phyloP scores from a whole-genome alignment of 139 green algal species.

The Chlamydomonas incerta region DNA sequence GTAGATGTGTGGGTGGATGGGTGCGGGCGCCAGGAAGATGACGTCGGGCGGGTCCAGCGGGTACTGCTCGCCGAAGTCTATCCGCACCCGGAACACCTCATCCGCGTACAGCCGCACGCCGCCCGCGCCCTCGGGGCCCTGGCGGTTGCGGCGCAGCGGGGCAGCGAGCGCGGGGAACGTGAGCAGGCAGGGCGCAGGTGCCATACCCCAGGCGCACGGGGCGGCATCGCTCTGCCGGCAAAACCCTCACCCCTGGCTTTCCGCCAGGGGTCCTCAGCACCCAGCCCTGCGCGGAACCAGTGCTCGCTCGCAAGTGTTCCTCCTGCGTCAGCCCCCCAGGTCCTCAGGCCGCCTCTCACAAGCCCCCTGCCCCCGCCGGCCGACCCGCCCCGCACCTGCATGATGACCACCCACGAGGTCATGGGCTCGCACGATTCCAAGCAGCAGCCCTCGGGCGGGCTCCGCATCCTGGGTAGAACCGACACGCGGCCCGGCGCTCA shows the following conservation, averaged over 20 bases:
- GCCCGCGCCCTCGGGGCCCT: conserved; percentile 19
- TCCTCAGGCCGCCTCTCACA: no score
- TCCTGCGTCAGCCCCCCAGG: no score
- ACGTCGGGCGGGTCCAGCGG: conserved; percentile 90
- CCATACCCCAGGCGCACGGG: no score
- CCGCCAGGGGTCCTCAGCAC: no score
- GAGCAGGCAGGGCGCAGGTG: background rate
- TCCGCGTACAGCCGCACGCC: conserved; percentile 42
- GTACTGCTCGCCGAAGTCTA: conserved; percentile 78
- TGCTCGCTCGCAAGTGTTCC: no score
- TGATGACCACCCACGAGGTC: conserved; percentile 74
- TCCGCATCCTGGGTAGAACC: conserved; percentile 8
- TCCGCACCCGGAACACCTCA: conserved; percentile 68
- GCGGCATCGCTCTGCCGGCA: no score
- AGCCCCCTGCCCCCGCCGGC: no score
- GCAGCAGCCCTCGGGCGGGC: conserved; percentile 80
- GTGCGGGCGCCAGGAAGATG: conserved; percentile 76
- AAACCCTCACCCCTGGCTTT: no score
- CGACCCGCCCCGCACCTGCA: conserved; percentile 66
- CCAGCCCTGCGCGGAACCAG: no score
- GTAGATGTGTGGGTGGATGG: conserved; percentile 91
- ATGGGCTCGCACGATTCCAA: conserved; percentile 84
- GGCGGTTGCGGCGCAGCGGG: no score
- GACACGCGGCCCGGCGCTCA: no score
- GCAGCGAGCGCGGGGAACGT: background rate